These are phyloP conservation scores for Arthrobotrys musiformis DNA, from an alignment of 2,329 filamentous ascomycete genomes.

Conservation along the genomic window DNA sequence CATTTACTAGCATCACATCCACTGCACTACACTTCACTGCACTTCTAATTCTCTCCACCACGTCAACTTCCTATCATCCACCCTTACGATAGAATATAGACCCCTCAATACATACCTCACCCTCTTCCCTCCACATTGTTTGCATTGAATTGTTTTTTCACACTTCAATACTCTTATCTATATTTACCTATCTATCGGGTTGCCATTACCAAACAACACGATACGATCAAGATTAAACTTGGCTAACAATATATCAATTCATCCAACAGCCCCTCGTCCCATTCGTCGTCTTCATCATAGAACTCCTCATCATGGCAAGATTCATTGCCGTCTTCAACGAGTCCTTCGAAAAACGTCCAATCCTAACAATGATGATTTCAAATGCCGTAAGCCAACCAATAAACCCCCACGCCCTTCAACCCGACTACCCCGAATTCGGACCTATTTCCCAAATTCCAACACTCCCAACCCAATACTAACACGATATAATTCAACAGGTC, in stretches of 20 bases:
- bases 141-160: too few species aligned
- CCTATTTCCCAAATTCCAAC: slow-evolving; percentile 36
- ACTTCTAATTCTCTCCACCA: neutral
- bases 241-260: slow-evolving; percentile 58
- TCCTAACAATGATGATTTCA: slow-evolving; percentile 98
- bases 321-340: slow-evolving; percentile 88
- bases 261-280: slow-evolving; percentile 81
- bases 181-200: neutral
- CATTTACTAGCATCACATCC: neutral
- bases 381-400: slow-evolving; percentile 87
- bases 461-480: neutral
- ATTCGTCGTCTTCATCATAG: slow-evolving; percentile 82
- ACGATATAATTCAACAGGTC: slow-evolving; percentile 65
- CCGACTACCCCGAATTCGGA: slow-evolving; percentile 19
- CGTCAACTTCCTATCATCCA: neutral
- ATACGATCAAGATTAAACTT: slow-evolving; percentile 51
- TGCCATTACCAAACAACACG: slow-evolving; percentile 19
- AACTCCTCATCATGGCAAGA: slow-evolving; percentile 86
- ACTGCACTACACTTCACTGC: neutral
- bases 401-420: slow-evolving; percentile 32
- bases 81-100: neutral
- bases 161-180: too few species aligned
- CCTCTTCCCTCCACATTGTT: too few species aligned
- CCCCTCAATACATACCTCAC: neutral
- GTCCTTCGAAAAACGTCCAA: slow-evolving; percentile 93